Percentiles rank a stretch among this genome's conserved stretches.
Evolutionary conservation across 345 rosid species (phyloP).

Genomic region (Salix caprea): DNA sequence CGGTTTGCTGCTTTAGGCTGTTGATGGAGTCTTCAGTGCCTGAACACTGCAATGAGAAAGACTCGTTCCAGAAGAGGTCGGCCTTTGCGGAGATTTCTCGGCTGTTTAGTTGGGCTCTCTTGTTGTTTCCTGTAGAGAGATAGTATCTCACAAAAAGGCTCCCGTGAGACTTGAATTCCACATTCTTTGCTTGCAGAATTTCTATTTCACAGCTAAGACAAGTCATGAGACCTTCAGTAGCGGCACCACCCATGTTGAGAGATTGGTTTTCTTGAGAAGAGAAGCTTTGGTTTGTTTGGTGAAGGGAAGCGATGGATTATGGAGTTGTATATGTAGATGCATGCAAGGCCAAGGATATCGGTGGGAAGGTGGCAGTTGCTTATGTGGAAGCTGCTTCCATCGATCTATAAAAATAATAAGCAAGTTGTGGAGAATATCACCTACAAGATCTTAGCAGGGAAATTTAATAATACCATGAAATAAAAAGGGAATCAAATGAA

Average conservation of each 20-base stretch:
- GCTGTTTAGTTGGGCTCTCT: conserved; percentile 49
- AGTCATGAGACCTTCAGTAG: conserved; percentile 7
- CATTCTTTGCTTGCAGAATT: conserved; percentile 66
- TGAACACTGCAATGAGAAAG: conserved; percentile 55
- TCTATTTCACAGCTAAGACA: conserved; percentile 53
- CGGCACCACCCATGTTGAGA: conserved; percentile 32
- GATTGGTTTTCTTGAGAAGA: not conserved
- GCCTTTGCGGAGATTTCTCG: conserved; percentile 40
- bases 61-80: conserved; percentile 48
- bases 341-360: not conserved
- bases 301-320: not conserved
- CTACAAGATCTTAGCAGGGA: conserved; percentile 7
- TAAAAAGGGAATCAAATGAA: conserved; percentile 1
- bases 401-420: not conserved
- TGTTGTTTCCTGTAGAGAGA: conserved; percentile 49
- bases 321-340: not conserved
- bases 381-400: conserved; percentile 1
- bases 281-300: not conserved
- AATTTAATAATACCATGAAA: conserved; percentile 5
- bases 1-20: conserved; percentile 40
- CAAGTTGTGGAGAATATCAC: not conserved
- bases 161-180: conserved; percentile 35
- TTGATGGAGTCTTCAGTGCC: conserved; percentile 47
- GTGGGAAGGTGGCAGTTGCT: conserved; percentile 5
- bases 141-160: conserved; percentile 60